phyloP scores from a whole-genome alignment of 257 asterid species.

The Solanum sejunctum region DNA sequence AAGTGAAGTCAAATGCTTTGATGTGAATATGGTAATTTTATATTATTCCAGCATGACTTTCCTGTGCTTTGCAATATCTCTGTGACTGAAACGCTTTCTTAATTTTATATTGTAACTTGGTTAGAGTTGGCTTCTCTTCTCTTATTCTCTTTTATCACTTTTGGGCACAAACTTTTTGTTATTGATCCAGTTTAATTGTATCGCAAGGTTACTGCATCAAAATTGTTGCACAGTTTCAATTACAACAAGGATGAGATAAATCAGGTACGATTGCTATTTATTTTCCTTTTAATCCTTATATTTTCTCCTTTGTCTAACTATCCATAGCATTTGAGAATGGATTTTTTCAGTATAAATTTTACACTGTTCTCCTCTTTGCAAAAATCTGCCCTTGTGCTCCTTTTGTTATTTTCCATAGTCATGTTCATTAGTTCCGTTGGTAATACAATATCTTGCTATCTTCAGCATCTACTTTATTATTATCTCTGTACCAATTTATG shows the following conservation, averaged over 20 bases:
- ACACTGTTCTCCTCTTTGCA: not conserved
- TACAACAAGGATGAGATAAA: conserved; percentile 91
- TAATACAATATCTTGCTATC: not conserved
- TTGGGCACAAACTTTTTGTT: not conserved
- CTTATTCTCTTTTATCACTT: not conserved
- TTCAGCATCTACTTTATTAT: not conserved
- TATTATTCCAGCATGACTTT: not conserved
- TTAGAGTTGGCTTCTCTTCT: not conserved
- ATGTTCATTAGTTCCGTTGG: not conserved
- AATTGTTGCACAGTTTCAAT: conserved; percentile 50
- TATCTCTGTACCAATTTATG: not conserved
- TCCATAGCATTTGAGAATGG: not conserved
- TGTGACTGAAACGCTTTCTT: not conserved
- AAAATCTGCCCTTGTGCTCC: not conserved
- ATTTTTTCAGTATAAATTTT: not conserved
- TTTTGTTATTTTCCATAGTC: not conserved
- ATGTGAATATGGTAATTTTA: conserved; percentile 51
- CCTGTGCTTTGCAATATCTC: not conserved
- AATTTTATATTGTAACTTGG: not conserved
- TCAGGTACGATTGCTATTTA: conserved; percentile 34
- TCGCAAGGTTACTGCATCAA: conserved; percentile 49
- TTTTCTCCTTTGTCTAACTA: not conserved
- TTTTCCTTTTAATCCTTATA: not conserved
- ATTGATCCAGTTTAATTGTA: conserved; percentile 7
- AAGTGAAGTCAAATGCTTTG: conserved; percentile 63